Evolutionary conservation across 805 yeast species (phyloP).

Genomic region (Danielozyma ontarioensis): DNA sequence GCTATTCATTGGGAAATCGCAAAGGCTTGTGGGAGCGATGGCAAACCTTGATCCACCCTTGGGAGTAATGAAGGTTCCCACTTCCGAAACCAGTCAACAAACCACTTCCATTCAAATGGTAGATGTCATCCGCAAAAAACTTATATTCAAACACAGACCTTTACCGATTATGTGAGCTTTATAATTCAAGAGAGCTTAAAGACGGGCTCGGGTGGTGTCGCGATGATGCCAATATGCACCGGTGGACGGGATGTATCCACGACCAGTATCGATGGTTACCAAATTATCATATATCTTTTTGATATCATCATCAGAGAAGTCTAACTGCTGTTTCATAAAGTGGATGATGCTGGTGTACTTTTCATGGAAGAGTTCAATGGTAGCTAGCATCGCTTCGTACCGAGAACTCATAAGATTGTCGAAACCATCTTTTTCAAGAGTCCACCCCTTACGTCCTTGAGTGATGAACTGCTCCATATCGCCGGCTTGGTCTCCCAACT

Average conservation of each 20-base stretch:
- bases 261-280: slow-evolving; percentile 1
- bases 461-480: slow-evolving; percentile 18
- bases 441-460: slow-evolving; percentile 38
- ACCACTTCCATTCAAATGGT: slow-evolving; percentile 53
- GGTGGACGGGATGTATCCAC: not conserved
- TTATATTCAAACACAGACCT: slow-evolving; percentile 65
- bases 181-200: too few species aligned
- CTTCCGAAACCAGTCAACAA: slow-evolving; percentile 17
- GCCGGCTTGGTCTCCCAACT: slow-evolving; percentile 15
- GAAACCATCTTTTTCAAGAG: slow-evolving; percentile 48
- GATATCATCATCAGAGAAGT: slow-evolving; percentile 43
- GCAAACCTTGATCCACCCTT: slow-evolving; percentile 60
- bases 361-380: slow-evolving; percentile 47
- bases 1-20: slow-evolving; percentile 62
- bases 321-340: slow-evolving; percentile 42
- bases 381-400: slow-evolving; percentile 64
- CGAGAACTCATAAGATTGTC: slow-evolving; percentile 56
- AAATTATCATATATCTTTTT: slow-evolving; percentile 11
- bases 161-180: slow-evolving; percentile 69
- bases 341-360: slow-evolving; percentile 51
- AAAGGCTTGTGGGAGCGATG: slow-evolving; percentile 59
- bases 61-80: slow-evolving; percentile 51
- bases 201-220: too few species aligned
- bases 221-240: not conserved
- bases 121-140: slow-evolving; percentile 54